phyloP scores from a whole-genome alignment of 225 moss, liverwort and hornwort species.

The Physcomitrellopsis africana region DNA sequence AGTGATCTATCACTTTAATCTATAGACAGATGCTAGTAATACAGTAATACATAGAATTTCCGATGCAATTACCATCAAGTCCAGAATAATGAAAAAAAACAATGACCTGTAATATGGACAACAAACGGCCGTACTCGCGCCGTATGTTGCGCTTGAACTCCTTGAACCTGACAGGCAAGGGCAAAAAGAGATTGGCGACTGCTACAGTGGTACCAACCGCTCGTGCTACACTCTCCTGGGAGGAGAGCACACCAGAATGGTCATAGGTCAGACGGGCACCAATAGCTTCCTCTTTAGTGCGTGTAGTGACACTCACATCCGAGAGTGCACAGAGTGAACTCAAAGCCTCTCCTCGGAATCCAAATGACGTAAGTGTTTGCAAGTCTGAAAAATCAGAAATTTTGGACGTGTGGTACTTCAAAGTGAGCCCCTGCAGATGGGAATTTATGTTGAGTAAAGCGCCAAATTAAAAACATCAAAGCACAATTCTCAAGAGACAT shows the following conservation, averaged over 20 bases:
- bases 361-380: conserved; percentile 82
- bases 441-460: background rate
- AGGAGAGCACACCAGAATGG: conserved; percentile 61
- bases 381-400: conserved; percentile 85
- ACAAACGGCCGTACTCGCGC: conserved; percentile 90
- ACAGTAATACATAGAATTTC: background rate
- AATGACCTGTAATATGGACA: conserved; percentile 86
- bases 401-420: conserved; percentile 95
- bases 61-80: conserved; percentile 24
- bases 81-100: conserved; percentile 16
- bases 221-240: conserved; percentile 75
- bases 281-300: conserved; percentile 75
- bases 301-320: conserved; percentile 74
- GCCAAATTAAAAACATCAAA: too few species aligned
- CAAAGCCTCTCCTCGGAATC: conserved; percentile 93
- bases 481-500: too few species aligned
- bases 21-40: background rate
- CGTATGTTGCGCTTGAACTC: conserved; percentile 95
- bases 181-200: conserved; percentile 77
- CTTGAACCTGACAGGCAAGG: conserved; percentile 91
- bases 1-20: too few species aligned
- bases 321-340: conserved; percentile 90
- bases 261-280: conserved; percentile 77
- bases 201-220: conserved; percentile 87
- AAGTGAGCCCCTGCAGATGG: conserved; percentile 68